Conservation (phyloP, 148 eudicot genomes). For the Rhododendron simsii region DNA sequence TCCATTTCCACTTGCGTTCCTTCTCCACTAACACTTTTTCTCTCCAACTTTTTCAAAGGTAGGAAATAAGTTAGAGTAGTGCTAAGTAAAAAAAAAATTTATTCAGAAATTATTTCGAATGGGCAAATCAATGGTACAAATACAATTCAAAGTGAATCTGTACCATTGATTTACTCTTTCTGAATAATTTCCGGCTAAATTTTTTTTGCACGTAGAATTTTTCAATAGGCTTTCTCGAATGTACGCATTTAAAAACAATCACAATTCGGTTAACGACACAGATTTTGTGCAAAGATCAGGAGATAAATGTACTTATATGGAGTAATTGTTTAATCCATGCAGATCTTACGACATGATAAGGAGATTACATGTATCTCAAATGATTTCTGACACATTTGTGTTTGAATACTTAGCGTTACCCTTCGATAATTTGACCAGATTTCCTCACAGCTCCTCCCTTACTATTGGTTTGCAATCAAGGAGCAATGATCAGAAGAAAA, state of each 20-base stretch:
- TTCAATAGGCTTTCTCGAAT: background rate
- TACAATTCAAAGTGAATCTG: no score
- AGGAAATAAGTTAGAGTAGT: background rate
- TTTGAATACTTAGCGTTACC: background rate
- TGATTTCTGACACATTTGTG: no score
- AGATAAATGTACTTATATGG: no score
- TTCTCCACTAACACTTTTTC: background rate
- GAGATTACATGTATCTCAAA: background rate
- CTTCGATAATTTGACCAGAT: background rate
- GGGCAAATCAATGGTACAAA: no score
- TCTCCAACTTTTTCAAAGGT: background rate
- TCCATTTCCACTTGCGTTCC: background rate
- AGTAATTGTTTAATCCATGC: background rate
- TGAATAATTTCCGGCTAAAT: no score
- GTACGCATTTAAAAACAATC: no score
- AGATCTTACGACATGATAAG: background rate
- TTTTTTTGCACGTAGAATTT: no score
- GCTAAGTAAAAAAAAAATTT: no score
- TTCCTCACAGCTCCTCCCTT: background rate
- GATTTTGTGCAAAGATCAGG: background rate
- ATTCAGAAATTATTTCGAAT: no score
- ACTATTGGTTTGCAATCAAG: background rate
- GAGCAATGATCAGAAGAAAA: background rate
- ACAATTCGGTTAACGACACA: background rate
- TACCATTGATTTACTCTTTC: no score